Evolutionary conservation across 2,329 filamentous ascomycete genomes (phyloP), one percentile per base, ranked within the genome.

Genomic region (Purpureocillium lavendulum): DNA sequence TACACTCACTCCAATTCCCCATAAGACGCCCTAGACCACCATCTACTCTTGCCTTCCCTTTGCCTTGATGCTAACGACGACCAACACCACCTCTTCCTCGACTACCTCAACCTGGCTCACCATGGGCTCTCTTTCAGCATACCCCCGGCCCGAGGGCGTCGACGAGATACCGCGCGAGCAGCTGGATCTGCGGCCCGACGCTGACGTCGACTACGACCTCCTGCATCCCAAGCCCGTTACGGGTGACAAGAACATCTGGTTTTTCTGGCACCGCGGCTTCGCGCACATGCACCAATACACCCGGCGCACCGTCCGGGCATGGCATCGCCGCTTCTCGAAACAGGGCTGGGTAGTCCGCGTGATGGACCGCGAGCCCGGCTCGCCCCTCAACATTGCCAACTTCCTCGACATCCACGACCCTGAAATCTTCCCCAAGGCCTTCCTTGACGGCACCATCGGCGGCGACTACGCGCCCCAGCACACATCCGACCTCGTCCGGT

Each of bases 401-500:
- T 75, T 66, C 45, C 58, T 77, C 31, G 62, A 75, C 50, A 48
- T 67, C 7, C 42, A 60, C 2, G 66, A 72, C 39, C 56, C 59
- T 1, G 36, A 41, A 1, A 55, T 55, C 0, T 74, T 77, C 40
- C 73, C 74, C 1, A 53, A 52, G 28, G 68, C 73, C 0, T 78
- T 77, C 49, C 52, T 7, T 31, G 59, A 74, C n/a, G 64, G 65
- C 7, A 64, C 61, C 0, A 59, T 79, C 7, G 58, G 57, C 4
- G 74, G 75, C 12, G 55, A 56, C 8, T 75, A 73, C 51, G 66
- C 64, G 0, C 55, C 58, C 3, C 74, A 78, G 48, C 74, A 78
- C 49, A 70, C 64, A 0, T 76, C 73, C 0, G 76, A 80, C 43
- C 66, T 80, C 2, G 70, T 79, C 4, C 68, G 75, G 1, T 77